Evolutionary conservation across 768 basidiomycete species (phyloP), one percentile per base, ranked within the genome.

Genomic region (Mycena albidolilacea): DNA sequence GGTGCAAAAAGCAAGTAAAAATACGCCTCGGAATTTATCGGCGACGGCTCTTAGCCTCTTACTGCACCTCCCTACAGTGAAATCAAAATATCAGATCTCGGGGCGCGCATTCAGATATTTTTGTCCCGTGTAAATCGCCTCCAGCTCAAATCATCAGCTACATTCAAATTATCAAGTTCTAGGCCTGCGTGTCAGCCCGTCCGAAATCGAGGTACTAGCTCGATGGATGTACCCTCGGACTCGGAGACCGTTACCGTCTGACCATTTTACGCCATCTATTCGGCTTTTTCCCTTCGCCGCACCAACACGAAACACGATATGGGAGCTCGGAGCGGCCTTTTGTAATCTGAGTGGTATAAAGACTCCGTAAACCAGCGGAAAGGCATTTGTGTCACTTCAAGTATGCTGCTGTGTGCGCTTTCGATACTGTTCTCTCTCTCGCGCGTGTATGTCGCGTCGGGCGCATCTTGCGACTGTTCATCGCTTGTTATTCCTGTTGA

Each of bases 121-220:
- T 52, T 52, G 50, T 52, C 21, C 50, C 50, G 50, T 21, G 50
- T 52, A 52, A 21, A n/a, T 52, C n/a, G 50, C n/a, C 50, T 52
- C 50, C n/a, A 52, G 50, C 50, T 52, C 50, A 52, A 52, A 52
- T 52, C 50, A 52, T 52, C 50, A 21, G 50, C 50, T 52, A 52
- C 50, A 52, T 52, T 52, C 19, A 52, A 52, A 52, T 21, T 52
- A 52, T 52, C n/a, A n/a, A 52, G 50, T 1, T 52, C 50, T 21
- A 52, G 50, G 50, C 50, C 50, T 52, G 50, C 50, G 50, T 52
- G 50, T 52, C 50, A 52, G 50, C 50, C 50, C 50, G 21, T 52
- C 19, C n/a, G 30, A 30, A 30, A 30, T 52, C 7, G 19, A 52
- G 50, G 50, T 52, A 52, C 21, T 52, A 52, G 50, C n/a, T 21